phyloP scores from a whole-genome alignment of 179 eudicot genomes.

The Spinacia oleracea region DNA sequence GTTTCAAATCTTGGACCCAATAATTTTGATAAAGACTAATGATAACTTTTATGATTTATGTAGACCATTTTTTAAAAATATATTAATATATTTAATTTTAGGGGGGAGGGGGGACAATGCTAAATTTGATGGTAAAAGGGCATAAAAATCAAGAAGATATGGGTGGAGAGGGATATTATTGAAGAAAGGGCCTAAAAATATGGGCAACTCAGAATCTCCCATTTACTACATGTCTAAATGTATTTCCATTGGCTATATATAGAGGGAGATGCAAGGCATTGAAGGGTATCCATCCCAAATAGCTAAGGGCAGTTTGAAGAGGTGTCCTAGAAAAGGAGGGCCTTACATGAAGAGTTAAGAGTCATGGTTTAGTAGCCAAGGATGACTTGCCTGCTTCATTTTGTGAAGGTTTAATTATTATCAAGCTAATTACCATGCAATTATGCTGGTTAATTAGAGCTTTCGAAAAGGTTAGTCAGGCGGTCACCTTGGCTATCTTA shows the following conservation, averaged over 20 bases:
- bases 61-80: not conserved
- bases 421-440: no score
- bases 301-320: not conserved
- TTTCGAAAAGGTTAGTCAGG: constrained; percentile 25
- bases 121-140: not conserved
- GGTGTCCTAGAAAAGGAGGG: not conserved
- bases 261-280: not conserved
- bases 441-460: not conserved
- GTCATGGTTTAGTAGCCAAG: constrained; percentile 37
- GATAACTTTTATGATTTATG: no score
- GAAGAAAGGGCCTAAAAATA: constrained; percentile 17
- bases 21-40: no score
- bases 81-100: not conserved
- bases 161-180: constrained; percentile 18
- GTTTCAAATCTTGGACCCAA: no score
- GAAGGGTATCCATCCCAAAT: not conserved
- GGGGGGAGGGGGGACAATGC: constrained; percentile 19
- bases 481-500: constrained; percentile 47
- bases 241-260: constrained; percentile 17
- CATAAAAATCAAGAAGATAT: constrained; percentile 11
- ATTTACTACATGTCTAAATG: not conserved
- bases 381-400: constrained; percentile 36
- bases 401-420: not conserved
- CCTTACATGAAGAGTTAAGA: constrained; percentile 32
- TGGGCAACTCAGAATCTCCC: constrained; percentile 12